A percentile compares a stretch with the other conserved stretches of the same genome.
Evolutionary conservation across 1,284 basidiomycete genomes (phyloP).

Genomic region (Schizophyllum commune): DNA sequence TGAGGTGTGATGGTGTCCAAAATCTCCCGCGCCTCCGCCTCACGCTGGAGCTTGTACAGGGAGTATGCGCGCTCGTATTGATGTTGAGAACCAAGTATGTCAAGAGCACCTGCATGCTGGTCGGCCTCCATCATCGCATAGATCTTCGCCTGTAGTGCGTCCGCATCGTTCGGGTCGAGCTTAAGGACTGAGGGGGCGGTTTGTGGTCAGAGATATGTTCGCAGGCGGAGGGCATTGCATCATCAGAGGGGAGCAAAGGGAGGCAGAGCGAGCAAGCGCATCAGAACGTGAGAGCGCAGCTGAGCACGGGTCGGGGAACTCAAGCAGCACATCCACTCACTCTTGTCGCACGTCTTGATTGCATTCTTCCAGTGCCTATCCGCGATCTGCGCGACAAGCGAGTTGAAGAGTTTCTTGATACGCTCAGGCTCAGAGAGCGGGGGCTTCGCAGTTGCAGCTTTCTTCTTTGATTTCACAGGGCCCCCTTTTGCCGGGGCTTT

Average conservation of each 20-base stretch:
- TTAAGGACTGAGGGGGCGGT: slow-evolving; percentile 53
- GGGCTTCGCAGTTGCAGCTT: slow-evolving; percentile 35
- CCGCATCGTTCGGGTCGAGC: slow-evolving; percentile 56
- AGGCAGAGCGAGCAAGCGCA: too few relatives aligned
- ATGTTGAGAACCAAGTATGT: slow-evolving; percentile 37
- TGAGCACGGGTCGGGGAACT: slow-evolving; percentile 3
- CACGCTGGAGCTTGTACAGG: slow-evolving; percentile 71
- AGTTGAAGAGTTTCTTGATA: slow-evolving; percentile 66
- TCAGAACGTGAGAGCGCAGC: too few relatives aligned
- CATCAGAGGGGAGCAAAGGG: too few relatives aligned
- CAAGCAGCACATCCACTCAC: slow-evolving; percentile 35
- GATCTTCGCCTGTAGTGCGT: slow-evolving; percentile 74
- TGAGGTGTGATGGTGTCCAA: slow-evolving; percentile 43
- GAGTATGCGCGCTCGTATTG: slow-evolving; percentile 76
- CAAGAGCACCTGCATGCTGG: slow-evolving; percentile 56
- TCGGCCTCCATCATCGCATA: slow-evolving; percentile 82
- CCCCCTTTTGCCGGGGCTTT: neutral
- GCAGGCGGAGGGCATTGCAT: too few relatives aligned
- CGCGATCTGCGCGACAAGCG: slow-evolving; percentile 77
- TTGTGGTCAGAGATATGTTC: too few relatives aligned
- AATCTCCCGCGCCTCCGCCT: slow-evolving; percentile 54
- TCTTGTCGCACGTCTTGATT: slow-evolving; percentile 84
- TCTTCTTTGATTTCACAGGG: slow-evolving; percentile 10
- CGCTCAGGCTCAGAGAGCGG: slow-evolving; percentile 49
- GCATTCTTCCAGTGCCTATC: slow-evolving; percentile 76